Percentiles rank a stretch among this genome's conserved stretches.
phyloP scores from a whole-genome alignment of 371 early-diverging fungal genomes.

The Nematocida sp. region DNA sequence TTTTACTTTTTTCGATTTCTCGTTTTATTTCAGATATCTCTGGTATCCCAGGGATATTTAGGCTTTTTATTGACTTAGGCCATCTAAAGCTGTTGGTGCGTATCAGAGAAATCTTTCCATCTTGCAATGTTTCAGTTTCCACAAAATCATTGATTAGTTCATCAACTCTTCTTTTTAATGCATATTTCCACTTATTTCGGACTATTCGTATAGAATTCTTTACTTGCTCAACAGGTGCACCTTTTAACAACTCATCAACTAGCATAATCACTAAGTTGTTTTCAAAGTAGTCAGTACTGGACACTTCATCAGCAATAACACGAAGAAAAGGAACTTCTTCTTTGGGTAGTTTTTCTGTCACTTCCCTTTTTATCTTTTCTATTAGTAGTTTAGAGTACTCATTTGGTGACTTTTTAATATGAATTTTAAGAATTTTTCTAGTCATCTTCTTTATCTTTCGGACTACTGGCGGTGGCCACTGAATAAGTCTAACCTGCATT shows the following conservation, averaged over 20 bases:
- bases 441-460: neutral
- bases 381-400: neutral
- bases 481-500: neutral
- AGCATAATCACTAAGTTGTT: conserved; percentile 4
- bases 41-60: conserved; percentile 37
- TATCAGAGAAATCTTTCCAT: conserved; percentile 21
- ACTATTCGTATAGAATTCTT: neutral
- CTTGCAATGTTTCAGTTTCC: neutral
- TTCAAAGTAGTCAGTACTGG: conserved; percentile 36
- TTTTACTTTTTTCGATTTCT: neutral
- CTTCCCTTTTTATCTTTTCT: neutral
- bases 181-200: conserved; percentile 18
- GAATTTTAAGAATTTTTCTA: neutral
- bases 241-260: neutral
- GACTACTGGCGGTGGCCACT: neutral
- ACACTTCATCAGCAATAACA: conserved; percentile 1
- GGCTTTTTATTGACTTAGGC: conserved; percentile 8
- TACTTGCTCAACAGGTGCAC: neutral
- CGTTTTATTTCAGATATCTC: conserved; percentile 14
- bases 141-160: conserved; percentile 38
- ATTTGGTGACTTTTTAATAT: neutral
- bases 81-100: conserved; percentile 57
- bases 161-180: conserved; percentile 17
- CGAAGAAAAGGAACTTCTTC: conserved; percentile 7
- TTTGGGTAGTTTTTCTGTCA: neutral